Evolutionary conservation across 2,329 filamentous ascomycete genomes (phyloP).

Genomic region (Aspergillus sp.): DNA sequence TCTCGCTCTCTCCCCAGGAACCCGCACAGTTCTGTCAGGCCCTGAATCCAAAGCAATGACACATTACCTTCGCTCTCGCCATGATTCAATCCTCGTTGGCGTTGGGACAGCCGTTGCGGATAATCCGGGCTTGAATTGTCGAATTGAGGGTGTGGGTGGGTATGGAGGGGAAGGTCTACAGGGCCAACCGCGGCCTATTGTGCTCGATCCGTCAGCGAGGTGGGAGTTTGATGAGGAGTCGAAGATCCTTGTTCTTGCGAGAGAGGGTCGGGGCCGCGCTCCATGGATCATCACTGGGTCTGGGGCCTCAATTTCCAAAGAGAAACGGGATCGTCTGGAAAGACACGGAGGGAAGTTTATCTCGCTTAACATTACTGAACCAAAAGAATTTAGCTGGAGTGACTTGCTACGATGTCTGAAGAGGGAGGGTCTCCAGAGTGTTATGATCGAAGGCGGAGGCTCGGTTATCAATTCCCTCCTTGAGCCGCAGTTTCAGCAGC

Average conservation of each 20-base stretch:
- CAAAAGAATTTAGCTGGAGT: slow-evolving; percentile 53
- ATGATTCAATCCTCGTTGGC: slow-evolving; percentile 83
- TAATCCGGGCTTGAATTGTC: slow-evolving; percentile 81
- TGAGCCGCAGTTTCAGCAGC: slow-evolving; percentile 50
- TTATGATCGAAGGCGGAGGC: slow-evolving; percentile 91
- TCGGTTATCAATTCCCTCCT: slow-evolving; percentile 78
- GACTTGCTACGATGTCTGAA: slow-evolving; percentile 58
- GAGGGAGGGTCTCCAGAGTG: slow-evolving; percentile 62
- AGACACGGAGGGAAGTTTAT: slow-evolving; percentile 34
- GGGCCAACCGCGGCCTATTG: slow-evolving; percentile 72
- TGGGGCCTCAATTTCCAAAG: slow-evolving; percentile 9
- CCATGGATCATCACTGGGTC: slow-evolving; percentile 64
- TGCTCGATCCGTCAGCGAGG: slow-evolving; percentile 72
- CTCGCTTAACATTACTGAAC: slow-evolving; percentile 19
- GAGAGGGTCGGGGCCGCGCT: slow-evolving; percentile 63
- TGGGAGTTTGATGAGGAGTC: slow-evolving; percentile 63
- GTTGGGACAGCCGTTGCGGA: slow-evolving; percentile 82
- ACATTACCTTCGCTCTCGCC: slow-evolving; percentile 80
- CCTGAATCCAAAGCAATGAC: slow-evolving; percentile 88
- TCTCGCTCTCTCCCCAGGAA: slow-evolving; percentile 70
- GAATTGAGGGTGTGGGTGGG: slow-evolving; percentile 60
- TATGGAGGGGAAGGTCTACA: slow-evolving; percentile 51
- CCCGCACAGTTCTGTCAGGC: slow-evolving; percentile 76
- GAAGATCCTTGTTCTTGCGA: slow-evolving; percentile 66
- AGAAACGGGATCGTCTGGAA: slow-evolving; percentile 24